Base-by-base conservation (phyloP, 1,284 basidiomycete genomes). In the Papiliotrema nemorosa region DNA sequence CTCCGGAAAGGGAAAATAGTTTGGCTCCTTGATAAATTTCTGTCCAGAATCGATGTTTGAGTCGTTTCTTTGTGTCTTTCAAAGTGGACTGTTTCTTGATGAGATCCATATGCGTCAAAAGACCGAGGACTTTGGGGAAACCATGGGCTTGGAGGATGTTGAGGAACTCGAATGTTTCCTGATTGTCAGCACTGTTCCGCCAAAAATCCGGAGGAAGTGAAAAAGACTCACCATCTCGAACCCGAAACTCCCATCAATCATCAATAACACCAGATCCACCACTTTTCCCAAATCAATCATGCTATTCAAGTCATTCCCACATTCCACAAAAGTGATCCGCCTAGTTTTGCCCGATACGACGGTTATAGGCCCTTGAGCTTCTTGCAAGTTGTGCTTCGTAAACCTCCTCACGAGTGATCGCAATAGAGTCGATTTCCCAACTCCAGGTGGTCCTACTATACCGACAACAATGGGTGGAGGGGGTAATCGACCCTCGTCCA, bases 11-110 rank as follows among this genome's bases (percentile, higher is more conserved):
- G 73, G 97, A 97, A 78, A 98, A 98, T 16, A 99, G 84, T 73
- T 97, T 98, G 41, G 96, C 94, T 44, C 96, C 96, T 70, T 93
- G 88, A 74, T 97, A 97, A 16, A 98, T 97, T 74, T 99, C 96
- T 0, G 94, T 92, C 94, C 96, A 99, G 78, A 99, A 99, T n/a
- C 96, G 88, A 72, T 91, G 94, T 77, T 98, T 99, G 41, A 99
- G 82, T 0, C 86, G 78, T 70, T 97, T 97, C 78, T 98, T 99
- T 47, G 91, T 93, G 44, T 85, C 84, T 54, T 87, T 88, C 43
- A 97, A 82, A 1, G 85, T 87, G 1, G 87, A 81, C 6, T 87
- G 82, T 70, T 93, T 96, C 79, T 97, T 97, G 67, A 99, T 90
- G 55, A 99, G 84, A 75, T 98, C 96, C 40, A 98, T 83, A 72